These are phyloP conservation scores for Dioscorea alata DNA, from an alignment of 106 monocot species.

Conservation along the genomic window DNA sequence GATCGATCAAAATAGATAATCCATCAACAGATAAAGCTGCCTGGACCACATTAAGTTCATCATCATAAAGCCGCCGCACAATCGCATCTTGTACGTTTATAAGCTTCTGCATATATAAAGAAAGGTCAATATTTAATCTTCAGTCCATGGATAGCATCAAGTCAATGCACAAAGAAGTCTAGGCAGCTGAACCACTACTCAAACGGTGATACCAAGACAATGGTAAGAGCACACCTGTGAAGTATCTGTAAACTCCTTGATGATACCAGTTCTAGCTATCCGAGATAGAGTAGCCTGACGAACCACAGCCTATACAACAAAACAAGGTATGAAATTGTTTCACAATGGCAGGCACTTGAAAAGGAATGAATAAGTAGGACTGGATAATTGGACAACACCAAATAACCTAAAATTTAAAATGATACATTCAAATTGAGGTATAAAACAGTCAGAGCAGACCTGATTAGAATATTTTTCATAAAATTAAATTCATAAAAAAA, in stretches of 20 bases:
- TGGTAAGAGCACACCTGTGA: conserved; percentile 27
- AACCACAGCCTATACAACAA: conserved; percentile 41
- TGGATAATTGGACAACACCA: too few relatives aligned
- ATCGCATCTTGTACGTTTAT: conserved; percentile 53
- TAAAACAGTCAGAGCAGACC: not conserved
- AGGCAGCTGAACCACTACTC: too few relatives aligned
- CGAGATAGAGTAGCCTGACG: conserved; percentile 54
- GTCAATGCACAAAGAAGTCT: too few relatives aligned
- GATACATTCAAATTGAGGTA: not conserved
- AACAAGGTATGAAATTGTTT: conserved; percentile 3
- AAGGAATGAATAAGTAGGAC: too few relatives aligned
- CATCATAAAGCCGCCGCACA: conserved; percentile 57
- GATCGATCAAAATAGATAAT: conserved; percentile 34
- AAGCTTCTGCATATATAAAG: conserved; percentile 40
- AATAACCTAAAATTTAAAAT: too few relatives aligned
- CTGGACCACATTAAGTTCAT: conserved; percentile 74
- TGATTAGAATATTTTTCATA: too few relatives aligned
- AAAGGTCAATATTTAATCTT: not conserved
- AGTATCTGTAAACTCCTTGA: conserved; percentile 30
- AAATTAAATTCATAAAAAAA: too few relatives aligned
- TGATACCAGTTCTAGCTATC: conserved; percentile 43
- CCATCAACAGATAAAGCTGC: conserved; percentile 70
- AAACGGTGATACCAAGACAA: not conserved
- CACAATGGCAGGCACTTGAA: too few relatives aligned
- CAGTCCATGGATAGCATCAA: too few relatives aligned